Evolutionary conservation across 2,329 filamentous ascomycete genomes (phyloP).

Genomic region (Nakataea oryzae): DNA sequence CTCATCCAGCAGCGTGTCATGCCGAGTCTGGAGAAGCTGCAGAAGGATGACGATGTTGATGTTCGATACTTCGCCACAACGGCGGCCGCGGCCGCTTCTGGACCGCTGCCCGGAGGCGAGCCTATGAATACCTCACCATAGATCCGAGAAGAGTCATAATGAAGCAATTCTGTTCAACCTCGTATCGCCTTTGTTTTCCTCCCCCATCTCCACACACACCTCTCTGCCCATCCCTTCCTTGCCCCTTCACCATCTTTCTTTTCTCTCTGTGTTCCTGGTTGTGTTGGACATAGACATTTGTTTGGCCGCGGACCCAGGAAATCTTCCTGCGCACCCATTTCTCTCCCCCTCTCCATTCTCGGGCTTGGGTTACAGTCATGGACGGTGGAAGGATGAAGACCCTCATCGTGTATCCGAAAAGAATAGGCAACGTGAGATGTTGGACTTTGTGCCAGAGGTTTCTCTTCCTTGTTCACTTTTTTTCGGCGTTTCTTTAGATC

Average conservation of each 20-base stretch:
- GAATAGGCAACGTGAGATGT: too few relatives aligned
- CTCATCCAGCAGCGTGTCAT: constrained; percentile 80
- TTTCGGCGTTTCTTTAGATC: too few relatives aligned
- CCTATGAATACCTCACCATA: constrained; percentile 59
- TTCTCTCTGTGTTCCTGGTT: neutral
- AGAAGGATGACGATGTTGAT: constrained; percentile 95
- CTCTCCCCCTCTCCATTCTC: neutral
- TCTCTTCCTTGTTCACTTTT: too few relatives aligned
- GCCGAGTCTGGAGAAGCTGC: constrained; percentile 86
- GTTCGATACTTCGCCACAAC: constrained; percentile 96
- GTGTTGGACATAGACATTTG: neutral
- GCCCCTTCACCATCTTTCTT: neutral
- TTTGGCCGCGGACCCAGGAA: neutral
- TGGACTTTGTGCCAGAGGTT: too few relatives aligned
- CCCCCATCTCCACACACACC: too few relatives aligned
- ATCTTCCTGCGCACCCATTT: neutral
- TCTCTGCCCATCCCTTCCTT: neutral
- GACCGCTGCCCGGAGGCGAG: constrained; percentile 35
- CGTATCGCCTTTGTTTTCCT: constrained; percentile 26
- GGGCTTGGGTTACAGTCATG: neutral
- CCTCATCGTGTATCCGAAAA: too few relatives aligned
- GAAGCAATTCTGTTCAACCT: constrained; percentile 38
- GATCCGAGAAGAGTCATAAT: constrained; percentile 32
- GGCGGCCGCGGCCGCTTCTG: constrained; percentile 54
- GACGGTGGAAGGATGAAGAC: neutral